Evolutionary conservation across 139 green algal species (phyloP), one percentile per base, ranked within the genome.

Genomic region (Yamagishiella unicocca): DNA sequence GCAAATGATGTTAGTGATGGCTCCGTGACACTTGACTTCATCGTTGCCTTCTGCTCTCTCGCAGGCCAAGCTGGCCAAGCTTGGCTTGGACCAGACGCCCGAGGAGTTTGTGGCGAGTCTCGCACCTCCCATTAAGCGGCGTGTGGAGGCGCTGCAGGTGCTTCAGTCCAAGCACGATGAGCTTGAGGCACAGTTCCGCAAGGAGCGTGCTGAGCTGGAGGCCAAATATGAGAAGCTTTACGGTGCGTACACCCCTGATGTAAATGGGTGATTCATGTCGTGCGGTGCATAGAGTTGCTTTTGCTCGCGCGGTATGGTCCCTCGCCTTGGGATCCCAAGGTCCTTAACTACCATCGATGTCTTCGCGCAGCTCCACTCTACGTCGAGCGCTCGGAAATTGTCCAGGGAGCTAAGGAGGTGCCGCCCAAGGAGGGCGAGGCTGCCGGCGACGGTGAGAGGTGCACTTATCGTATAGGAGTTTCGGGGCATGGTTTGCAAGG

Each of bases 161-260:
- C 87, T 98, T 66, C 95, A 97, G 89, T 53, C 87, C 0, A 79
- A 94, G 87, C 92, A 94, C 46, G 95, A 98, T 74, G 93, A 96
- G 70, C 83, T 98, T 2, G 88, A 97, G 70, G 90, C 90, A 31
- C 76, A 94, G 84, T 98, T 94, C 74, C 81, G 89, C 14, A 95
- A 96, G 86, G 94, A 96, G 90, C 87, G 85, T 9, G 90, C 87
- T n/a, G 92, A 88, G 66, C 90, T 98, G 14, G 95, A 97, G 89
- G 91, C 84, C 24, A 97, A 96, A 83, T 97, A 97, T 75, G 92
- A 93, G 84, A 92, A 92, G 84, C 90, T 96, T 5, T 97, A 97
- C 88, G 91, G 92, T 93, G 54, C 87, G 79, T 3, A 21, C n/a
- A n/a, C n/a, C n/a, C n/a, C n/a, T n/a, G n/a, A n/a, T n/a, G n/a